Conservation (phyloP, 192 early-diverging fungal species). For the Backusella tarrabulga region DNA sequence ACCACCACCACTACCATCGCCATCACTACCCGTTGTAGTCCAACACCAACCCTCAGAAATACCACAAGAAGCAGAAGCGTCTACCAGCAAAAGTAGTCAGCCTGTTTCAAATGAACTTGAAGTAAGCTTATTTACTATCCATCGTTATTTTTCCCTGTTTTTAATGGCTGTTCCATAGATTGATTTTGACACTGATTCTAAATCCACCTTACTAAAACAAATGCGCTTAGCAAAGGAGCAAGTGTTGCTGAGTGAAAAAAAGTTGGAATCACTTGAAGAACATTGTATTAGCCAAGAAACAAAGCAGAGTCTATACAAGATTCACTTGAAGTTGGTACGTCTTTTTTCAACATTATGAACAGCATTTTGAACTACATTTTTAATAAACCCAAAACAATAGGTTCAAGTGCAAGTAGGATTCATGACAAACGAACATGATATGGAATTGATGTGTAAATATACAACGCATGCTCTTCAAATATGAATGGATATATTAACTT, state of each 20-base stretch:
- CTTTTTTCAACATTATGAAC: background rate
- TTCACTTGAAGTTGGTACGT: slow-evolving; percentile 1
- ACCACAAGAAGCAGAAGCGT: background rate
- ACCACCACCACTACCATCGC: background rate
- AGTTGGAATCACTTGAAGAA: background rate
- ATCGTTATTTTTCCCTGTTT: background rate
- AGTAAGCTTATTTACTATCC: background rate
- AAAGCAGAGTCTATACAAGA: background rate
- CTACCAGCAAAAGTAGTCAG: background rate
- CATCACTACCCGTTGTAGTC: background rate
- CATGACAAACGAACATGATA: background rate
- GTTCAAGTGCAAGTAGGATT: slow-evolving; percentile 10
- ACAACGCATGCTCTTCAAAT: no score
- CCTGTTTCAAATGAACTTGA: background rate
- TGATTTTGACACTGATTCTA: background rate
- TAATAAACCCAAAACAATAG: background rate
- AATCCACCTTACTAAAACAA: background rate
- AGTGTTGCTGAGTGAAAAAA: background rate
- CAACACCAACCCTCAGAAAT: background rate
- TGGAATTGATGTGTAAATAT: background rate
- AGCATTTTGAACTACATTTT: no score
- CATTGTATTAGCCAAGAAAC: background rate
- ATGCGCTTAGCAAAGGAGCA: slow-evolving; percentile 8
- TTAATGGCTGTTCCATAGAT: background rate
- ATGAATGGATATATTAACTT: no score